phyloP scores from a whole-genome alignment of 768 basidiomycete species.

The Tremella mesenterica region DNA sequence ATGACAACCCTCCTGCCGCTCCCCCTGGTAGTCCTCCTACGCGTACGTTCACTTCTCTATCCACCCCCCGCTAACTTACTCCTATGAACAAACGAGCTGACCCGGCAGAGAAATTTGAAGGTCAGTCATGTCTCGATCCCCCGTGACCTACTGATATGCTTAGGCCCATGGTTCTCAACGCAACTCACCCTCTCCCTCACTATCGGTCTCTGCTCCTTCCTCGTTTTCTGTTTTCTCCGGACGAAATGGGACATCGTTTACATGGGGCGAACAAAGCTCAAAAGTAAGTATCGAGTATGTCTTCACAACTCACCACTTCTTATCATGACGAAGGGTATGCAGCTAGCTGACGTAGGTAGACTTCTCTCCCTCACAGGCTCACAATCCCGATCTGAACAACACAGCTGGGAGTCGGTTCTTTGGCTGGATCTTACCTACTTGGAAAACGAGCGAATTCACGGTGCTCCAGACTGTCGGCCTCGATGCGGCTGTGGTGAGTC shows the following conservation, averaged over 20 bases:
- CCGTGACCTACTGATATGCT: constrained; percentile 1
- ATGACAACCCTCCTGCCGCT: background rate
- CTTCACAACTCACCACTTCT: constrained; percentile 1
- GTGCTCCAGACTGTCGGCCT: constrained; percentile 92
- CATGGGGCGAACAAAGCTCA: constrained; percentile 86
- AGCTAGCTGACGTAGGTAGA: constrained; percentile 13
- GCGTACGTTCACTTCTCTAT: constrained; percentile 18
- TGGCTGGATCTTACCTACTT: constrained; percentile 92
- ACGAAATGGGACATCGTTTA: constrained; percentile 83
- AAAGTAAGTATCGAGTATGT: constrained; percentile 55
- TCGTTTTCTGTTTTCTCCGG: constrained; percentile 80
- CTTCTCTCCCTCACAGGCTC: constrained; percentile 29
- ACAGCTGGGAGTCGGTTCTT: constrained; percentile 52
- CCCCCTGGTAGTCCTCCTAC: constrained; percentile 35
- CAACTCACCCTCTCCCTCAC: constrained; percentile 68
- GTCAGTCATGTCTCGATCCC: constrained; percentile 6
- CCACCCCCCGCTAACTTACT: background rate
- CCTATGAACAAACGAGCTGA: background rate
- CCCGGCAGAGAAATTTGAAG: constrained; percentile 26
- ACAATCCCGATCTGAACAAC: constrained; percentile 16
- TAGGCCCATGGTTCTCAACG: constrained; percentile 89
- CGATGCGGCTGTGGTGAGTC: constrained; percentile 85
- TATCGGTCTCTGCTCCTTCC: constrained; percentile 70
- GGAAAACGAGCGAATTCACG: constrained; percentile 80
- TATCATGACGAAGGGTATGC: background rate